Evolutionary conservation across 1,284 basidiomycete genomes (phyloP).

Genomic region (Chalciporus sp.): DNA sequence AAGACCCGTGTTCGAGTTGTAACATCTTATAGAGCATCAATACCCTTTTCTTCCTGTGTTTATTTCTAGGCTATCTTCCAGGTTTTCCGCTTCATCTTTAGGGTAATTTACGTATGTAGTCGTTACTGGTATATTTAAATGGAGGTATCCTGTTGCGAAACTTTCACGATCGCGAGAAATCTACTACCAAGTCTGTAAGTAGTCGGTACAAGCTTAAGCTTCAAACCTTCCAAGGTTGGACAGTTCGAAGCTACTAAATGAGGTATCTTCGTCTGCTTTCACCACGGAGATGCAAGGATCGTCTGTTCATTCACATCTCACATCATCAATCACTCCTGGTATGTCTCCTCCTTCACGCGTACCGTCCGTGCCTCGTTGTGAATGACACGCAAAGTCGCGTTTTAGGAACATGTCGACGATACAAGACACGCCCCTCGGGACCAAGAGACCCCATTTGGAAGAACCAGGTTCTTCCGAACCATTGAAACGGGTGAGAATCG

Average conservation of each 20-base stretch:
- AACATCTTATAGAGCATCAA: slow-evolving; percentile 1
- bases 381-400: neutral
- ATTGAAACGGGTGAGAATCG: slow-evolving; percentile 16
- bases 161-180: too few relatives aligned
- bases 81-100: neutral
- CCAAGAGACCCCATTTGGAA: slow-evolving; percentile 13
- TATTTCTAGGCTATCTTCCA: neutral
- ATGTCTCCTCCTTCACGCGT: neutral
- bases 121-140: slow-evolving; percentile 8
- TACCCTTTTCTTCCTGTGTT: neutral
- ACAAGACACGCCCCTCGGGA: neutral
- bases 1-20: neutral
- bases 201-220: too few relatives aligned
- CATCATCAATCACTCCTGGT: neutral
- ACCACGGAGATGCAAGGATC: slow-evolving; percentile 7
- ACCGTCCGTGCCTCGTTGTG: neutral
- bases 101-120: neutral
- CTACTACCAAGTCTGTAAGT: neutral
- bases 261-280: slow-evolving; percentile 9
- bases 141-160: neutral
- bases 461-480: neutral
- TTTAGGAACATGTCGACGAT: slow-evolving; percentile 8
- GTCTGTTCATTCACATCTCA: neutral
- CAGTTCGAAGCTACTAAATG: slow-evolving; percentile 10
- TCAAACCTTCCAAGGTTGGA: neutral